Evolutionary conservation across 768 basidiomycete species (phyloP), one percentile per base, ranked within the genome.

Genomic region (Pleurotus platypus): DNA sequence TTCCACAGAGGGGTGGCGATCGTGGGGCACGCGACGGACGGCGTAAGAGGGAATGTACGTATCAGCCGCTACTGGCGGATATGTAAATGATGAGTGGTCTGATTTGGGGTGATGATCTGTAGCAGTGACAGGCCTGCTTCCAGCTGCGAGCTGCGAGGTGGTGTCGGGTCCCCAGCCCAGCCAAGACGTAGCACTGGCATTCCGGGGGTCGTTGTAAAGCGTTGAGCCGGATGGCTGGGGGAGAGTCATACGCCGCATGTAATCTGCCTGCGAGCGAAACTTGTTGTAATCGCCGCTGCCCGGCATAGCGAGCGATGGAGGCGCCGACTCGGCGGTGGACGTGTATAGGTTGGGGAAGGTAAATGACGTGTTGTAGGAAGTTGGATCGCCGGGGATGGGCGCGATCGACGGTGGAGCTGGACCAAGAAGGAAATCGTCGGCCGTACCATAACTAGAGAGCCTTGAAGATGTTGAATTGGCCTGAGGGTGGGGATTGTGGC

Each of bases 401-500:
- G 68, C 66, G 0, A 69, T 61, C 46, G 66, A 64, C 22, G 74
- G 62, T 2, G 75, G 70, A 0, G 74, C 67, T 0, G 79, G 71
- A 0, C 61, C 71, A 47, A 81, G 74, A 35, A 77, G 60, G 60
- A 80, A 77, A 30, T 77, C 75, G 38, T 80, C 78, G 11, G 69
- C 60, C 11, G 71, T 69, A 6, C 72, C 57, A 15, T 69, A 69
- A 35, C 63, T 56, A 9, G 73, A 69, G 11, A 75, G 55, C n/a
- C 71, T 64, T 43, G 66, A 59, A 8, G 68, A 58, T 6, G 62
- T 57, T 15, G 60, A 60, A 53, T 12, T 58, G 61, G 65, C 37
- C 61, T 67, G 40, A 68, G 75, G 74, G 45, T 67, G 74, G 12
- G 72, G 71, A 11, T 73, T 69, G 62, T 91, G 89, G 8, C 89